Conservation (phyloP, 331 rosid species). For the Pyrus hybrid region DNA sequence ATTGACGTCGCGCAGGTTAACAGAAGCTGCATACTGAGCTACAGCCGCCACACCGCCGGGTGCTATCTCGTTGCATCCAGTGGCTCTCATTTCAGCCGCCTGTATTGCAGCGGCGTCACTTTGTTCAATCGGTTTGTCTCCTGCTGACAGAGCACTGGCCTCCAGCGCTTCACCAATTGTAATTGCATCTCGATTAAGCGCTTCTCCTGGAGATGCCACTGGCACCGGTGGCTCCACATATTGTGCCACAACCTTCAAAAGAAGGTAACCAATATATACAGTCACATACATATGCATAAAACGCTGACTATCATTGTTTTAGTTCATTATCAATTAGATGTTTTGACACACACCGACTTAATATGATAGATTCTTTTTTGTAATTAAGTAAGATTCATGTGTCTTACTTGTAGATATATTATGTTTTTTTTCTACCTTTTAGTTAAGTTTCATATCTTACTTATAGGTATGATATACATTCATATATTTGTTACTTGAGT, state of each 20-base stretch:
- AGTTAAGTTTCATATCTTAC: too few species aligned
- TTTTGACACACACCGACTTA: too few species aligned
- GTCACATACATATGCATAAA: background rate
- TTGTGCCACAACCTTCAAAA: constrained; percentile 26
- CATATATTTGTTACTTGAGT: too few species aligned
- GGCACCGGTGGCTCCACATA: constrained; percentile 41
- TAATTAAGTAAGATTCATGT: too few species aligned
- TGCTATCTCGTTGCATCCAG: constrained; percentile 8
- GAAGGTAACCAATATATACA: background rate
- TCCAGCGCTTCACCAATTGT: constrained; percentile 65
- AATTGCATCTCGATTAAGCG: constrained; percentile 23
- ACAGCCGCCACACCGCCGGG: constrained; percentile 34
- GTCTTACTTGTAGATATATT: too few species aligned
- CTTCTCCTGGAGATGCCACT: constrained; percentile 13
- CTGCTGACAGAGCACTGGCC: constrained; percentile 20
- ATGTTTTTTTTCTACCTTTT: too few species aligned
- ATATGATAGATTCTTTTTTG: too few species aligned
- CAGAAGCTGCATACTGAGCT: constrained; percentile 42
- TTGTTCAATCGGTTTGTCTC: constrained; percentile 37
- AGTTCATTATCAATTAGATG: too few species aligned
- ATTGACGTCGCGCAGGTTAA: constrained; percentile 18
- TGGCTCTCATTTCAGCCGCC: constrained; percentile 43
- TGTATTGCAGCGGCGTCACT: constrained; percentile 39
- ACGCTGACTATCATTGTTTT: background rate
- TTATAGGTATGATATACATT: too few species aligned